phyloP scores from a whole-genome alignment of 2,329 filamentous ascomycete genomes.

The Pyricularia pennisetigena region DNA sequence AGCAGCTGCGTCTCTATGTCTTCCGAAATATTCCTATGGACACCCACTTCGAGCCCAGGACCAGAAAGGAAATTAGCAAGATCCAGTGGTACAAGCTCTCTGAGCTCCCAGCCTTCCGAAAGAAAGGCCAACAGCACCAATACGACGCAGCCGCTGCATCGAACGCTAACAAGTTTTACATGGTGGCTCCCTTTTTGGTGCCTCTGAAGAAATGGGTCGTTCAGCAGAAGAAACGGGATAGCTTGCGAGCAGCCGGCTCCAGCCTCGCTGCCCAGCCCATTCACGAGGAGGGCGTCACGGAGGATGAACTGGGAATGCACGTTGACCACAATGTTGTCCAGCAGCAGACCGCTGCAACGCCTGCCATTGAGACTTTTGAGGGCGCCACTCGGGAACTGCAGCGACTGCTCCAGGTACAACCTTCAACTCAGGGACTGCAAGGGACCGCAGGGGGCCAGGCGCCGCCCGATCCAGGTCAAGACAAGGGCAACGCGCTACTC shows the following conservation, averaged over 20 bases:
- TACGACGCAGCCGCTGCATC: conserved; percentile 44
- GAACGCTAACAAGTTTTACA: conserved; percentile 87
- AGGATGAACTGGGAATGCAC: conserved; percentile 48
- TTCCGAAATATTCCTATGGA: conserved; percentile 84
- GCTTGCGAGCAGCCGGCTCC: conserved; percentile 28
- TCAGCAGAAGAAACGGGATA: conserved; percentile 69
- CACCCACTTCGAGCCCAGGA: conserved; percentile 79
- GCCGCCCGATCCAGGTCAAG: conserved; percentile 14
- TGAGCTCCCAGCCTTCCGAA: conserved; percentile 74
- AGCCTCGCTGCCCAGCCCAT: conserved; percentile 33
- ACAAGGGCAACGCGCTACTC: conserved; percentile 41
- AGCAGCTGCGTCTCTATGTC: conserved; percentile 87
- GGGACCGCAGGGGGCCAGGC: conserved; percentile 10
- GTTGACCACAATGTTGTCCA: conserved; percentile 53
- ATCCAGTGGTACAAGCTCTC: conserved; percentile 91
- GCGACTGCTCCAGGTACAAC: conserved; percentile 45
- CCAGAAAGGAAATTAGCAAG: conserved; percentile 94
- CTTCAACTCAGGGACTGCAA: conserved; percentile 39
- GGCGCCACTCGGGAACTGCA: conserved; percentile 43
- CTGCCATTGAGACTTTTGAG: conserved; percentile 35
- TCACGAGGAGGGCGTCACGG: conserved; percentile 47
- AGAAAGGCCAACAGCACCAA: conserved; percentile 49
- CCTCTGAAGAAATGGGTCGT: conserved; percentile 84
- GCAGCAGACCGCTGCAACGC: conserved; percentile 46
- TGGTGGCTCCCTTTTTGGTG: conserved; percentile 88